Evolutionary conservation across 2,329 filamentous ascomycete species (phyloP).

Genomic region (Colletotrichum cereale): DNA sequence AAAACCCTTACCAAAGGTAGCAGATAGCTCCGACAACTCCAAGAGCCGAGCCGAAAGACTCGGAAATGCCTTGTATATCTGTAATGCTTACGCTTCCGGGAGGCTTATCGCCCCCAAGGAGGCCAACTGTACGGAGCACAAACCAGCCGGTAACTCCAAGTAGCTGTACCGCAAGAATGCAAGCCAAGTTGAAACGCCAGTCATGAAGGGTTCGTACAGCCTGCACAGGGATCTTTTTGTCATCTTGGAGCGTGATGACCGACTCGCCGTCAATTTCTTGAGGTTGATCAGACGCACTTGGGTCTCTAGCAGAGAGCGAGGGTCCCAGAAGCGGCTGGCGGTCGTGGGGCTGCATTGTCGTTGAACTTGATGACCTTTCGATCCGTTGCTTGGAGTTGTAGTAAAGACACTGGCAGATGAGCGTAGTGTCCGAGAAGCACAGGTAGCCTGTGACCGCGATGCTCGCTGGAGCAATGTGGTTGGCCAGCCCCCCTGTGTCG

Average conservation of each 20-base stretch:
- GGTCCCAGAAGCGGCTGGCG: background rate
- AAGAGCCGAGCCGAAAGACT: conserved; percentile 13
- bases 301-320: background rate
- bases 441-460: conserved; percentile 23
- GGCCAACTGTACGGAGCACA: background rate
- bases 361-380: background rate
- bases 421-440: conserved; percentile 28
- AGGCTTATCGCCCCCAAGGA: background rate
- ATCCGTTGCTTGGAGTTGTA: conserved; percentile 7
- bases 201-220: background rate
- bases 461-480: conserved; percentile 30
- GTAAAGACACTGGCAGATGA: conserved; percentile 32
- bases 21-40: conserved; percentile 26
- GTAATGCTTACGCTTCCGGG: background rate
- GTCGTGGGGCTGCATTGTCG: background rate
- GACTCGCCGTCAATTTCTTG: background rate
- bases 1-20: conserved; percentile 12
- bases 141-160: conserved; percentile 14
- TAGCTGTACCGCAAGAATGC: background rate
- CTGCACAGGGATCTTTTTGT: background rate
- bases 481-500: conserved; percentile 10
- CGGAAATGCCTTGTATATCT: background rate
- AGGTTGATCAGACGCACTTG: background rate
- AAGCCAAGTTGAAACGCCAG: conserved; percentile 27
- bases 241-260: background rate